These are phyloP conservation scores for Metschnikowia kofuensis DNA, from an alignment of 805 yeast genomes.

Conservation along the genomic window DNA sequence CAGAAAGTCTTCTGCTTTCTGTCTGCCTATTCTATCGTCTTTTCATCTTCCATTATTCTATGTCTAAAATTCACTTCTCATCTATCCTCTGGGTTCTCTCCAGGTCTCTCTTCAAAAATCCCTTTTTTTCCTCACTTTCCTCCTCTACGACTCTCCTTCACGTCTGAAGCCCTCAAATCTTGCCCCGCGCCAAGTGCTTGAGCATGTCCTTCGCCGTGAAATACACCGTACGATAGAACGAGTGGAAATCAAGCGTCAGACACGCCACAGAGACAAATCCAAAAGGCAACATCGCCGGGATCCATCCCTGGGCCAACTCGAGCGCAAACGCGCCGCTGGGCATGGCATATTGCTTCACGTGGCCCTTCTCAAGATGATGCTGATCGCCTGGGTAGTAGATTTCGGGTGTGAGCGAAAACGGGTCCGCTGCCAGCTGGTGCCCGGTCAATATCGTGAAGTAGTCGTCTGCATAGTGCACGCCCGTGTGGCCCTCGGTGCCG, in stretches of 20 bases:
- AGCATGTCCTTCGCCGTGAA: slow-evolving; percentile 80
- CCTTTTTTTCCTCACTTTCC: background rate
- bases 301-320: slow-evolving; percentile 98
- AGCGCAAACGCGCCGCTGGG: slow-evolving; percentile 79
- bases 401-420: slow-evolving; percentile 62
- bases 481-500: slow-evolving; percentile 96
- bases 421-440: slow-evolving; percentile 67
- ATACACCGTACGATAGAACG: slow-evolving; percentile 65
- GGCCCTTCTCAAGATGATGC: slow-evolving; percentile 74
- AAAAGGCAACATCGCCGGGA: slow-evolving; percentile 96
- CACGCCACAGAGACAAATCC: slow-evolving; percentile 80
- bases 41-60: too few relatives aligned
- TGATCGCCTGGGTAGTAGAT: slow-evolving; percentile 84
- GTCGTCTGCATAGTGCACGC: slow-evolving; percentile 96
- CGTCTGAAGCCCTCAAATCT: slow-evolving; percentile 45
- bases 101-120: background rate
- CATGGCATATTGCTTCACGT: slow-evolving; percentile 83
- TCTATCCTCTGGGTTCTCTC: background rate
- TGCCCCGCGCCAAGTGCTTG: slow-evolving; percentile 63
- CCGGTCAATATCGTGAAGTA: slow-evolving; percentile 90
- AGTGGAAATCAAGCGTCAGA: slow-evolving; percentile 75
- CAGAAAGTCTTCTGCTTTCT: too few relatives aligned
- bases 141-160: background rate
- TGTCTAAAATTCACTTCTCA: too few relatives aligned
- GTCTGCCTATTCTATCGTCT: too few relatives aligned